Evolutionary conservation across 495 filamentous ascomycete species (phyloP).

Genomic region (Neurospora sp.): DNA sequence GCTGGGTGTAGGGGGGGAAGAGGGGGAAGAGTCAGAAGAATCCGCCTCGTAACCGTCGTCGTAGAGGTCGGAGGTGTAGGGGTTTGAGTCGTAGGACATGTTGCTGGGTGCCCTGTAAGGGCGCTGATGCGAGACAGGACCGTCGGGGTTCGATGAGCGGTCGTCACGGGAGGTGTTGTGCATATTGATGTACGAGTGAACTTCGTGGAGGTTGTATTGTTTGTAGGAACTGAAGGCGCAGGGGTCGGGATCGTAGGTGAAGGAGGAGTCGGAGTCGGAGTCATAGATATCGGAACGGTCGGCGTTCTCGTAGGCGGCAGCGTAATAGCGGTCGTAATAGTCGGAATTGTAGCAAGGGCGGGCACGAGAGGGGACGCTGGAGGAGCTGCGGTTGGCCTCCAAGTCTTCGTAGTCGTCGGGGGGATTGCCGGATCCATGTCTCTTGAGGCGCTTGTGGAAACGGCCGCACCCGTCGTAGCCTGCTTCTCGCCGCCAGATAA

Average conservation of each 20-base stretch:
- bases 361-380: not conserved
- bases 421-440: not conserved
- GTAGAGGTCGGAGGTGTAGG: not conserved
- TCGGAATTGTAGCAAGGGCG: not conserved
- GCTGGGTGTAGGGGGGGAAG: not conserved
- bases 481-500: not conserved
- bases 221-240: not conserved
- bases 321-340: not conserved
- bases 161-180: not conserved
- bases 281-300: too few relatives aligned
- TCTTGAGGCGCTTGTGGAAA: not conserved
- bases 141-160: not conserved
- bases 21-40: not conserved
- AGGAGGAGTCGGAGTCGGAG: not conserved
- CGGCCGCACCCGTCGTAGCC: not conserved
- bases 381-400: not conserved
- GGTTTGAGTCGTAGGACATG: not conserved
- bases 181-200: not conserved
- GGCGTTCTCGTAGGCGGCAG: not conserved
- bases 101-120: not conserved
- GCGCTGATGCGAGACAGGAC: not conserved
- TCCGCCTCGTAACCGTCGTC: not conserved
- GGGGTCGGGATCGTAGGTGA: not conserved
- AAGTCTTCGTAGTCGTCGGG: not conserved
- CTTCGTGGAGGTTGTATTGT: not conserved